Evolutionary conservation across 192 early-diverging fungal species (phyloP), one percentile per base, ranked within the genome.

Genomic region (Umbelopsis sp.): DNA sequence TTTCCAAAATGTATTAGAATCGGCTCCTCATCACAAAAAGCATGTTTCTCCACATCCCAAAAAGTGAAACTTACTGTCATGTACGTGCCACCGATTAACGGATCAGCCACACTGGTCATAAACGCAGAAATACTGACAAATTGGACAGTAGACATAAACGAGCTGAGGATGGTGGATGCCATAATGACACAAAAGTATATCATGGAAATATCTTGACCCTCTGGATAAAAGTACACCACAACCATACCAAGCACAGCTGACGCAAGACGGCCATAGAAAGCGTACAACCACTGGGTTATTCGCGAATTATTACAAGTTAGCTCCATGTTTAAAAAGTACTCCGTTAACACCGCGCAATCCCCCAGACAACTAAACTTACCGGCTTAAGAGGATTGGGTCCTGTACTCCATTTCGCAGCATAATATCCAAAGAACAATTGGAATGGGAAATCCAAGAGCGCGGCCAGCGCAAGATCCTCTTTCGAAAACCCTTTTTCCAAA

Each of bases 361-460:
- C 0, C 49, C 77, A 30, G 27, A 30, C 27, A 30, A 30, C 27
- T 30, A 30, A 30, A 30, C 81, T 71, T 79, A 92, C 91, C 46
- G 97, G 95, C 27, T 83, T 88, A 70, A 97, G 79, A 5, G 97
- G 95, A 49, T 90, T 83, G 9, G 80, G 75, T 6, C 97, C 97
- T 70, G 82, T 88, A 58, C 93, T 96, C 97, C 96, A 99, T 65
- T 91, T 92, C 16, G 95, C 97, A 0, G 97, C 96, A 79, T 95
- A 97, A 78, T 98, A 98, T 15, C 97, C 97, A 85, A 99, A 96
- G 68, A 97, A 81, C 48, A 99, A 90, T 79, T 99, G 95, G 61
- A 97, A 86, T 1, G 97, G 97, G 64, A 99, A 99, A 76, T 99
- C 97, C 20, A 98, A 89, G 72, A 99, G 79, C 8, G 95, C 94